Evolutionary conservation across 2,329 filamentous ascomycete genomes (phyloP), one percentile per base, ranked within the genome.

Genomic region (Calycina marina): DNA sequence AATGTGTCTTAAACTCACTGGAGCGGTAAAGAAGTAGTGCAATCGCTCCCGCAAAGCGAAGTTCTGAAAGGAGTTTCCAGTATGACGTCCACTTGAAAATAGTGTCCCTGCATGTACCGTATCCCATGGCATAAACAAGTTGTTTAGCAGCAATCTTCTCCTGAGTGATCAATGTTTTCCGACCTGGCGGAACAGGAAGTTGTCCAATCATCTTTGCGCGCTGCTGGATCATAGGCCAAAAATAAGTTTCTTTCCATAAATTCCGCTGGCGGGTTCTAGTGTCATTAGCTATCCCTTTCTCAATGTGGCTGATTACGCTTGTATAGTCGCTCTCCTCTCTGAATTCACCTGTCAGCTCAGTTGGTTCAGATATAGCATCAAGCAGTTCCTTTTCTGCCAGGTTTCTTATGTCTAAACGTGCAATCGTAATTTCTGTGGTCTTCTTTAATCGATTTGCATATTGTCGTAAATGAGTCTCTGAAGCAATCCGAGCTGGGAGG

Each of bases 231-330:
- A 43, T 43, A 30, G 28, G 37, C 41, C 28, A 43, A 26, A 18
- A 43, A 26, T 38, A 43, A n/a, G 39, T 41, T 28, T 43, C 36
- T 35, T 41, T 40, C 35, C 17, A 40, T 17, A 41, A 36, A 14
- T 20, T 18, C 3, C 35, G 32, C 1, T 27, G 34, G 30, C 14
- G 18, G 9, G 18, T 35, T 11, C 17, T 36, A 32, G 17, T 35
- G 37, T 31, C 14, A n/a, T 38, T 26, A 40, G 40, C 38, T 6
- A 25, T 31, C 9, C 26, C 40, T 35, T 35, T 42, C 28, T 42
- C 12, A 33, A 42, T 37, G 18, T 31, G 18, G 5, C 35, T 36
- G 8, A 42, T 37, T 25, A 26, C 20, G 14, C 13, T 29, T 8
- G 25, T 24, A 27, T 33, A 42, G 18, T 42, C 36, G 25, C 27